Evolutionary conservation across 805 yeast genomes (phyloP), one percentile per base, ranked within the genome.

Genomic region (Hemisphaericaspora nanyangensis): DNA sequence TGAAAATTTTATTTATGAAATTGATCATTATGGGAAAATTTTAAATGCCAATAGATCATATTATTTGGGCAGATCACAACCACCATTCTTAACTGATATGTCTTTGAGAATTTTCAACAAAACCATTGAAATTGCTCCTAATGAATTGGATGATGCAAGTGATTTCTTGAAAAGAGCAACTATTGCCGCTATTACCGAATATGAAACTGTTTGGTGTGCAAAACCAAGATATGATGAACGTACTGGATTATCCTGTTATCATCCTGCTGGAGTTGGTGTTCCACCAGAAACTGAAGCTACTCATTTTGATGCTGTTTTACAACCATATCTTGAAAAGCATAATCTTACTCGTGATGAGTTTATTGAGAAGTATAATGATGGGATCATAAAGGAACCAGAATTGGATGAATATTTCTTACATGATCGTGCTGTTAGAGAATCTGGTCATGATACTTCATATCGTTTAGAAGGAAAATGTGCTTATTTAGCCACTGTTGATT

Each of bases 71-170:
- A 76, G 99, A 51, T 86, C 97, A 0, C 98, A 93, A 63, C 99
- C 99, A 2, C 99, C 99, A 8, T 91, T 91, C 56, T 65, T 93
- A 42, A 90, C 98, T 0, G 98, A 91, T 60, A 85, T 93, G 95
- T 82, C 93, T 0, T 52, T 85, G 34, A 67, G 78, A 41, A 80
- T 87, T 0, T 85, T 75, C 55, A 65, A 79, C 13, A 78, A 78
- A 44, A 74, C 82, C 45, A 68, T 79, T 34, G 72, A 63, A 32
- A 56, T 61, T 7, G 65, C 65, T 40, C 69, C 71, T 4, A 72
- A 68, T 43, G 49, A 48, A 4, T 10, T 42, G 1, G 47, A 42
- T 1, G 64, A 63, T 15, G 79, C 85, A 4, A 44, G 75, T 7
- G 82, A 77, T 35, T 79, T 93, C 39, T 65, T 91, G 43, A 60